These are phyloP conservation scores for Glycine tomentella DNA, from an alignment of 306 rosid genomes.

Conservation along the genomic window DNA sequence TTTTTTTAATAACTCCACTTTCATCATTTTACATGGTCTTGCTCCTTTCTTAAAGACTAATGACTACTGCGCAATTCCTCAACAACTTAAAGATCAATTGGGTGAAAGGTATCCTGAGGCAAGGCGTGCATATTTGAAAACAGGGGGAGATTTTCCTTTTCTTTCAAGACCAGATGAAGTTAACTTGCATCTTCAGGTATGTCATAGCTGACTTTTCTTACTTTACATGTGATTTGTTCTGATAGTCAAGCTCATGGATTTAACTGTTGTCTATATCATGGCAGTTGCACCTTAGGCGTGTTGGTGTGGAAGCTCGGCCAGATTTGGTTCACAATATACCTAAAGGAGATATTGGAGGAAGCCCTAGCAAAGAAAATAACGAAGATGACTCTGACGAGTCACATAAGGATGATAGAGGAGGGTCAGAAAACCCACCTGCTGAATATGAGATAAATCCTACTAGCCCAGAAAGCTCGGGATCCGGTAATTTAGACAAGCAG, in stretches of 20 bases:
- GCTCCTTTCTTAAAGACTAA: conserved; percentile 70
- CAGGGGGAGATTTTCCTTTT: conserved; percentile 97
- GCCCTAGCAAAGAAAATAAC: conserved; percentile 67
- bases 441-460: conserved; percentile 61
- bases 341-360: conserved; percentile 74
- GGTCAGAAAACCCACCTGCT: conserved; percentile 57
- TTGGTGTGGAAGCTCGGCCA: conserved; percentile 88
- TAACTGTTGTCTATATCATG: conserved; percentile 36
- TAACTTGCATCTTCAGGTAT: conserved; percentile 95
- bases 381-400: conserved; percentile 66
- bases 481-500: conserved; percentile 63
- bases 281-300: conserved; percentile 92
- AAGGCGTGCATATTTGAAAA: conserved; percentile 84
- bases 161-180: conserved; percentile 99
- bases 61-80: conserved; percentile 96
- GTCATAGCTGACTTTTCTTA: conserved; percentile 22
- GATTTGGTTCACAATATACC: conserved; percentile 70
- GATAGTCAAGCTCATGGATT: conserved; percentile 13
- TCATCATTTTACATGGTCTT: conserved; percentile 40
- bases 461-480: conserved; percentile 69
- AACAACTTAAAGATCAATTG: conserved; percentile 86
- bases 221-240: conserved; percentile 15
- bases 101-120: conserved; percentile 91
- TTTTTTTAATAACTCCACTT: conserved; percentile 33
- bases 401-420: conserved; percentile 54